Conservation (phyloP, 2,329 filamentous ascomycete species). For the Diaporthe vaccinii region DNA sequence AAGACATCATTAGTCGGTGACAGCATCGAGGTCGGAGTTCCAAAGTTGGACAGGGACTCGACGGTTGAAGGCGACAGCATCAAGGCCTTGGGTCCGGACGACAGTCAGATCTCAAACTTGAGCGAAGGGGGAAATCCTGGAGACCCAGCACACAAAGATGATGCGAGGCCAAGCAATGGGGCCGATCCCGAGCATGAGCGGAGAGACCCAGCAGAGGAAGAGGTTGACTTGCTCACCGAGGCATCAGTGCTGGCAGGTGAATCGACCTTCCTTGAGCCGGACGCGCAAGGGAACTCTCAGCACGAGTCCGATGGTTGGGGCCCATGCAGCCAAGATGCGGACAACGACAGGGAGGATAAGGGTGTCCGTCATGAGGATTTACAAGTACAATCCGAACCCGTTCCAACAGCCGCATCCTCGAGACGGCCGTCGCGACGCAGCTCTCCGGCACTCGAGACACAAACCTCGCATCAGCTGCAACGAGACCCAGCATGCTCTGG, state of each 20-base stretch:
- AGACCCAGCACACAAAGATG: background rate
- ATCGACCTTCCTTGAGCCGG: background rate
- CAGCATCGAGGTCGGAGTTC: slow-evolving; percentile 37
- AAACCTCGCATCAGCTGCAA: background rate
- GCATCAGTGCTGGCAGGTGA: slow-evolving; percentile 30
- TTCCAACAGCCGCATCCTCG: background rate
- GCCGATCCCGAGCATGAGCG: background rate
- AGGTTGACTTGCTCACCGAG: slow-evolving; percentile 32
- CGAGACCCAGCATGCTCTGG: background rate
- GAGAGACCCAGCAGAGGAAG: slow-evolving; percentile 26
- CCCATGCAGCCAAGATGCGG: background rate
- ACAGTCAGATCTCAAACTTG: background rate
- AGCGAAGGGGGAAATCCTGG: background rate
- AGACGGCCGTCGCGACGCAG: slow-evolving; percentile 3
- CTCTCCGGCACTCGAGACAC: slow-evolving; percentile 6
- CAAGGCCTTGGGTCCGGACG: background rate
- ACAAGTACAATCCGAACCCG: background rate
- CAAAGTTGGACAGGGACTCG: background rate
- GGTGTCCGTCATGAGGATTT: background rate
- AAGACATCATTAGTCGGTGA: slow-evolving; percentile 37
- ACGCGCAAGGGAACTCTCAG: background rate
- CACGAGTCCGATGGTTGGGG: background rate
- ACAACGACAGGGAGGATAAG: background rate
- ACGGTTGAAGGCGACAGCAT: slow-evolving; percentile 16
- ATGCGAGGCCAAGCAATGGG: background rate